Conservation (phyloP, 345 rosid species). For the Hibiscus mutabilis region DNA sequence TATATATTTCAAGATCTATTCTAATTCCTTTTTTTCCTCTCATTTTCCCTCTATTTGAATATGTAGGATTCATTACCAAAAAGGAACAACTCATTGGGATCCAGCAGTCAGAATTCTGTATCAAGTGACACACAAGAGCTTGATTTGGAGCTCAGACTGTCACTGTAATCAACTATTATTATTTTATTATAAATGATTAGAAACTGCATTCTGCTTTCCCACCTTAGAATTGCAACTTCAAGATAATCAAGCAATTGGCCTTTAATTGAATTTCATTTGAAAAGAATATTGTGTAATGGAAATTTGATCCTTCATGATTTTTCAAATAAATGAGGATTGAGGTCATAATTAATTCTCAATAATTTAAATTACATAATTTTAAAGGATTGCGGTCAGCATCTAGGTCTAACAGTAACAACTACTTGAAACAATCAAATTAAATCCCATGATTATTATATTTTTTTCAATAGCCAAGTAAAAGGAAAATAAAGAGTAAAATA, state of each 20-base stretch:
- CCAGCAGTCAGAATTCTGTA: constrained; percentile 62
- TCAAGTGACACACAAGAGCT: constrained; percentile 63
- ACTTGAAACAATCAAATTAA: too few species aligned
- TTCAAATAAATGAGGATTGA: too few species aligned
- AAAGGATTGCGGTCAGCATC: too few species aligned
- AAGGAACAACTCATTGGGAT: constrained; percentile 44
- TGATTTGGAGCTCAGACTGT: constrained; percentile 89
- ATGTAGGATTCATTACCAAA: constrained; percentile 35
- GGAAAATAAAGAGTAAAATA: too few species aligned
- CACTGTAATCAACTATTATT: constrained; percentile 24
- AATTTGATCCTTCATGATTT: not conserved
- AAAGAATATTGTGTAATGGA: not conserved
- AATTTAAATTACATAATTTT: too few species aligned
- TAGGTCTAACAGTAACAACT: too few species aligned
- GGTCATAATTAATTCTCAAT: too few species aligned
- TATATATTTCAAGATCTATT: not conserved
- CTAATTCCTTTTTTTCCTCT: not conserved
- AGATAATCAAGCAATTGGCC: not conserved
- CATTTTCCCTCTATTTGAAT: not conserved
- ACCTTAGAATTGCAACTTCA: constrained; percentile 7
- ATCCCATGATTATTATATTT: too few species aligned
- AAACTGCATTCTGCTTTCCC: not conserved
- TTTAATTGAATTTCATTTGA: not conserved
- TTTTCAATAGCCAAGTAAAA: too few species aligned
- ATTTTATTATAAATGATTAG: not conserved